Evolutionary conservation across 1,284 basidiomycete genomes (phyloP).

Genomic region (Leccinum cinnamomeum): DNA sequence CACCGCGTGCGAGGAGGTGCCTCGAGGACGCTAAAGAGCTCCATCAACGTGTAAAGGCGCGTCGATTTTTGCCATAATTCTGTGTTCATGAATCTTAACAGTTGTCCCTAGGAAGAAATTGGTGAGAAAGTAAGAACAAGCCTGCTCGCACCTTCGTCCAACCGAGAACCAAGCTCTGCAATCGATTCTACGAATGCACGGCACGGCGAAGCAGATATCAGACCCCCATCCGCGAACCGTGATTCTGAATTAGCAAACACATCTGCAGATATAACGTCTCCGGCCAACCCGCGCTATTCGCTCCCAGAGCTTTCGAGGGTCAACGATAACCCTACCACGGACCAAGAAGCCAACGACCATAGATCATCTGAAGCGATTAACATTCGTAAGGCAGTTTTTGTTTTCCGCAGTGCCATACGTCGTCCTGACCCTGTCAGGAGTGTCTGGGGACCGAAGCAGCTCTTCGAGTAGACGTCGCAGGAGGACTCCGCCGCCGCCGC

Average conservation of each 20-base stretch:
- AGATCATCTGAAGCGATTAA: not conserved
- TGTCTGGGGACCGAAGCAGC: not conserved
- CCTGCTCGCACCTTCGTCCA: not conserved
- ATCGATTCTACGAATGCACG: not conserved
- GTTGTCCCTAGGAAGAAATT: slow-evolving; percentile 10
- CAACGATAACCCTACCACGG: not conserved
- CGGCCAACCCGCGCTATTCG: not conserved
- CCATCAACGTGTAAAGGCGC: slow-evolving; percentile 8
- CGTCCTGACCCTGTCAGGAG: slow-evolving; percentile 6
- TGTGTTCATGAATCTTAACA: not conserved
- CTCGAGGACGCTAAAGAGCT: slow-evolving; percentile 12
- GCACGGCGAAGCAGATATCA: not conserved
- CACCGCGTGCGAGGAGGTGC: slow-evolving; percentile 2
- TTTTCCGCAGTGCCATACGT: not conserved
- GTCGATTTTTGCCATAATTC: not conserved
- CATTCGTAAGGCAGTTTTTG: slow-evolving; percentile 3
- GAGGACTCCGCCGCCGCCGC: not conserved
- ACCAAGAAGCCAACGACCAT: not conserved
- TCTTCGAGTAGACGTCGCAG: slow-evolving; percentile 1
- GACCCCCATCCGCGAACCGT: not conserved
- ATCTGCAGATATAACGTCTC: not conserved
- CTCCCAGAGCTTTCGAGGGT: not conserved
- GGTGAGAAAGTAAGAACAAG: slow-evolving; percentile 1
- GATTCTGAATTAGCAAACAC: not conserved
- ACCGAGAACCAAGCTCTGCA: not conserved